Conservation (phyloP, 306 rosid genomes). For the Bauhinia variegata region DNA sequence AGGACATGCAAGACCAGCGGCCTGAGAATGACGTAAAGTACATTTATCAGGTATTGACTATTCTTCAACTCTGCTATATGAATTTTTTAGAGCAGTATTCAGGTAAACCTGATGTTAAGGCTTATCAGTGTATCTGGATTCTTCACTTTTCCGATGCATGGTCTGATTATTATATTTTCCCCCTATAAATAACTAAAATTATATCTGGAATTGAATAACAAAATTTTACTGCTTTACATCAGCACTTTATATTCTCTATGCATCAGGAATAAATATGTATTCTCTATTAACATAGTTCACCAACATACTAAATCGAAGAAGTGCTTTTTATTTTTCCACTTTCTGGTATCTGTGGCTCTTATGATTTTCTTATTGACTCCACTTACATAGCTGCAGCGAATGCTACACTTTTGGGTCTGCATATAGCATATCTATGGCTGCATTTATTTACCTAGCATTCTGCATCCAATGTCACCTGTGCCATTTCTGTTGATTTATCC, state of each 20-base stretch:
- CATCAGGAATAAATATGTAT: too few species aligned
- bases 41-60: constrained; percentile 10
- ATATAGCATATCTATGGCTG: neutral
- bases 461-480: neutral
- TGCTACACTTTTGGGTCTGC: neutral
- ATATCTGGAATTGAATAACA: too few species aligned
- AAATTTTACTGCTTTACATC: neutral
- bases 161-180: neutral
- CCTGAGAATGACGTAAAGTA: constrained; percentile 20
- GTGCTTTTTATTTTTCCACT: neutral
- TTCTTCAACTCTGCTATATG: constrained; percentile 2
- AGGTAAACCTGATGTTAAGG: constrained; percentile 10
- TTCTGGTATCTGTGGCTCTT: neutral
- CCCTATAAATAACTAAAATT: too few species aligned
- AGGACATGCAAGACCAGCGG: constrained; percentile 37
- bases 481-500: neutral
- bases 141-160: neutral
- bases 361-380: constrained; percentile 11
- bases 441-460: constrained; percentile 9
- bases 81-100: constrained; percentile 3
- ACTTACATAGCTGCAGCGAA: neutral
- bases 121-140: neutral
- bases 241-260: neutral
- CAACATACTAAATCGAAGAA: neutral
- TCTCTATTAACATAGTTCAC: constrained; percentile 10